phyloP scores from a whole-genome alignment of 306 rosid species.

The Prinsepia uniflora region DNA sequence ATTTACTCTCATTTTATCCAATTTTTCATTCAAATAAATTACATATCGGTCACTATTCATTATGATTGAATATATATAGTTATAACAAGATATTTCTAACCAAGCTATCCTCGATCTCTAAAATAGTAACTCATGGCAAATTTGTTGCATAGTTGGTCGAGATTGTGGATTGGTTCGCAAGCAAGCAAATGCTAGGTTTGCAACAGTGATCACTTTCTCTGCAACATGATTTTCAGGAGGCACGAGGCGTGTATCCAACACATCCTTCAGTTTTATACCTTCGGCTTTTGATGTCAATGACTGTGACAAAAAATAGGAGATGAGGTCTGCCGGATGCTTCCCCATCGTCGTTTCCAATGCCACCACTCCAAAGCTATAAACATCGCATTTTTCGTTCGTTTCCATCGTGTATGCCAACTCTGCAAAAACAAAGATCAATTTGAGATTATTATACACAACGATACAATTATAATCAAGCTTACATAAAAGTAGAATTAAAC shows the following conservation, averaged over 20 bases:
- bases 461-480: no score
- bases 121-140: constrained; percentile 2
- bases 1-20: no score
- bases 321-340: constrained; percentile 28
- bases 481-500: no score
- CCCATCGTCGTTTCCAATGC: constrained; percentile 24
- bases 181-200: constrained; percentile 28
- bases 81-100: background rate
- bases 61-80: no score
- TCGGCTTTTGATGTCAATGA: constrained; percentile 1
- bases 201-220: constrained; percentile 12
- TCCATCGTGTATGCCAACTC: constrained; percentile 25
- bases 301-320: constrained; percentile 11
- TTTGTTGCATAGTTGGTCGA: constrained; percentile 28
- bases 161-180: constrained; percentile 17
- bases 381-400: constrained; percentile 21
- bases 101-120: background rate
- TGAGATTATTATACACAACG: background rate
- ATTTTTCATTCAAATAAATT: no score
- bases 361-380: constrained; percentile 24
- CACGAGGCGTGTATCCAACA: constrained; percentile 19
- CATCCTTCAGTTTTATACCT: constrained; percentile 12
- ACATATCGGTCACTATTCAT: no score
- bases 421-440: constrained; percentile 4
- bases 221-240: constrained; percentile 10